These are phyloP conservation scores for Agrocybe praecox DNA, from an alignment of 768 basidiomycete genomes.

Conservation along the genomic window DNA sequence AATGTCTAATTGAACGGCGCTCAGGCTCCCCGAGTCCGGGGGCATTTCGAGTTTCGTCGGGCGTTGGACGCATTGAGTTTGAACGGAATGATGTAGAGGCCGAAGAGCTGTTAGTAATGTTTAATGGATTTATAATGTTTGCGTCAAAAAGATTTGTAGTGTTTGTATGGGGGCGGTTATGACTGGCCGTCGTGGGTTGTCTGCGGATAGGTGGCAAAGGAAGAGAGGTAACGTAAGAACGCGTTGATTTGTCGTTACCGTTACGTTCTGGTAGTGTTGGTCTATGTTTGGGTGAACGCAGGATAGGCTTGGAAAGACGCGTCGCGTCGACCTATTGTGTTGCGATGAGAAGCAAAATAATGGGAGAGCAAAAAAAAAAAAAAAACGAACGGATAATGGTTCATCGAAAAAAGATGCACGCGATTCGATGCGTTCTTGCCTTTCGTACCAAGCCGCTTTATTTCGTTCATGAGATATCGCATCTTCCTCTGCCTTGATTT, in stretches of 20 bases:
- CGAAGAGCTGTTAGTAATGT: background rate
- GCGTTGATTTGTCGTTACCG: background rate
- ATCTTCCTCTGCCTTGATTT: constrained; percentile 16
- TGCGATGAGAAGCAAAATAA: background rate
- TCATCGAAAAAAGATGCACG: background rate
- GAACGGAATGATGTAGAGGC: no score
- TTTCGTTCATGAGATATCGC: constrained; percentile 19
- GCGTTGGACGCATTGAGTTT: no score
- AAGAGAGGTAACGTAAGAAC: background rate
- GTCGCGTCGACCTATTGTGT: background rate
- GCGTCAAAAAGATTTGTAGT: background rate
- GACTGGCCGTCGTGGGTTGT: background rate
- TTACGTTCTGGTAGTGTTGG: background rate
- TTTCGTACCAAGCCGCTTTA: constrained; percentile 27
- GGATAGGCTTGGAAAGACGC: background rate
- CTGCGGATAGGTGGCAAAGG: background rate
- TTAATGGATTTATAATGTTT: background rate
- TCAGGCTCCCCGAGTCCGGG: no score
- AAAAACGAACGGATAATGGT: background rate
- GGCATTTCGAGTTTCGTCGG: no score
- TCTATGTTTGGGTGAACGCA: background rate
- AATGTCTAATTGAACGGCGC: background rate
- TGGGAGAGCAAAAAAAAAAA: background rate
- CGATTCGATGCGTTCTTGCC: constrained; percentile 17
- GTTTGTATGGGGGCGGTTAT: background rate